Base-by-base conservation (phyloP, 1,284 basidiomycete species). In the Tremellales sp. region DNA sequence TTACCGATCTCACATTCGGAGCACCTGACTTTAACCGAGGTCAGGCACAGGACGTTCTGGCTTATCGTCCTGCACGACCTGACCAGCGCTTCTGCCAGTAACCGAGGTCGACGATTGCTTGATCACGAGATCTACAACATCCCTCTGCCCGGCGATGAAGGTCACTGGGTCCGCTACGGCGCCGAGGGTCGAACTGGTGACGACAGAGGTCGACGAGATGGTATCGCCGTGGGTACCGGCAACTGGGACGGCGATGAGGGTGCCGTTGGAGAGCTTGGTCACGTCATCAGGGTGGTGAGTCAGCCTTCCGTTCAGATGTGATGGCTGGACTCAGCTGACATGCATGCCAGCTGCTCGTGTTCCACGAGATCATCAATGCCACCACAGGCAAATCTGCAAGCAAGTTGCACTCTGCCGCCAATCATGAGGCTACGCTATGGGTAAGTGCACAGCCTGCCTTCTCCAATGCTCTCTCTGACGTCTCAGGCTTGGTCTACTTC, bases 241-340 rank as follows among this genome's bases (percentile, higher is more conserved):
- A 65, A 62, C 45, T 70, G 69, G 67, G 45, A 47, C 25, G 57
- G 57, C 1, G 64, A 68, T n/a, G 70, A 66, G 33, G 72, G 67
- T 36, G 50, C 63, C 41, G 59, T 74, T 24, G 72, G 73, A 17
- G 73, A 74, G 51, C 48, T 74, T 7, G 73, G 72, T 19, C 68
- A 74, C 54, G 68, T 76, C 22, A 54, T 75, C 21, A 62, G 73
- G 10, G 72, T 75, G 24, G 62, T 73, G 46, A 60, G 65, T 65
- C 49, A 49, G 24, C 46, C 46, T n/a, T 29, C 24, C 22, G 25
- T 49, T 25, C 48, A 19, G 40, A 19, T 45, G 27, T 47, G n/a
- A n/a, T n/a, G n/a, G n/a, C n/a, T n/a, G n/a, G n/a, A n/a, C n/a
- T n/a, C 50, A 45, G 46, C 56, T 15, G 17, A 48, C 13, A 49